Conservation (phyloP, 2,329 filamentous ascomycete species). For the Neonectria punicea region DNA sequence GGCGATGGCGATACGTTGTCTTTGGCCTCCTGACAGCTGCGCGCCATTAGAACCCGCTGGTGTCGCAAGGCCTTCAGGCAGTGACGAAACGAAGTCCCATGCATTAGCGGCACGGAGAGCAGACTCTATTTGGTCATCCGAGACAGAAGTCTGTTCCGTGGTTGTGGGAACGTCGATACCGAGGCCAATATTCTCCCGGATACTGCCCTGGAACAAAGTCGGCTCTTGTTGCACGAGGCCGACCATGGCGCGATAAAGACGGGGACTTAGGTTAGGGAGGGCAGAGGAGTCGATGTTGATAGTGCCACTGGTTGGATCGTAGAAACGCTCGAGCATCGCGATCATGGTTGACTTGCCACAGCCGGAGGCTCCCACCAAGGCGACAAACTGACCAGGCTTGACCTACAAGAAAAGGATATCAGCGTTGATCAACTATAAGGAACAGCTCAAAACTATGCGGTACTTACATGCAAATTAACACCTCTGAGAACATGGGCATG, state of each 20-base stretch:
- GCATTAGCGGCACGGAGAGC: constrained; percentile 63
- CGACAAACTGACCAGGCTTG: constrained; percentile 60
- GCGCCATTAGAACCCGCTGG: constrained; percentile 71
- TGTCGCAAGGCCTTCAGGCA: constrained; percentile 63
- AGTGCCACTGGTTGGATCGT: constrained; percentile 55
- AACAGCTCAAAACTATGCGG: not conserved
- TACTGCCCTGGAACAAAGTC: constrained; percentile 80
- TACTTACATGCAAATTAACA: constrained; percentile 43
- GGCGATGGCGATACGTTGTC: constrained; percentile 75
- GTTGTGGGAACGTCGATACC: constrained; percentile 36
- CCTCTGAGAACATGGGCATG: constrained; percentile 54
- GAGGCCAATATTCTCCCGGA: constrained; percentile 81
- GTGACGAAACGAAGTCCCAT: constrained; percentile 55
- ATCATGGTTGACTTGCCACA: constrained; percentile 72
- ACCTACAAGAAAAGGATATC: constrained; percentile 41
- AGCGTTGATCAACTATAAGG: not conserved
- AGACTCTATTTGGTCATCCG: constrained; percentile 50
- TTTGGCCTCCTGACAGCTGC: constrained; percentile 74
- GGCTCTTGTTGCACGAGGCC: constrained; percentile 69
- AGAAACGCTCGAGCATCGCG: constrained; percentile 60
- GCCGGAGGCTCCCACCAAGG: constrained; percentile 63
- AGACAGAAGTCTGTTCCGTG: constrained; percentile 21
- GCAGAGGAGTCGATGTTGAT: constrained; percentile 59
- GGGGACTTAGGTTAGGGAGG: constrained; percentile 54
- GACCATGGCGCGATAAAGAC: constrained; percentile 62